Evolutionary conservation across 2,329 filamentous ascomycete species (phyloP).

Genomic region (Lasiodiplodia sp.): DNA sequence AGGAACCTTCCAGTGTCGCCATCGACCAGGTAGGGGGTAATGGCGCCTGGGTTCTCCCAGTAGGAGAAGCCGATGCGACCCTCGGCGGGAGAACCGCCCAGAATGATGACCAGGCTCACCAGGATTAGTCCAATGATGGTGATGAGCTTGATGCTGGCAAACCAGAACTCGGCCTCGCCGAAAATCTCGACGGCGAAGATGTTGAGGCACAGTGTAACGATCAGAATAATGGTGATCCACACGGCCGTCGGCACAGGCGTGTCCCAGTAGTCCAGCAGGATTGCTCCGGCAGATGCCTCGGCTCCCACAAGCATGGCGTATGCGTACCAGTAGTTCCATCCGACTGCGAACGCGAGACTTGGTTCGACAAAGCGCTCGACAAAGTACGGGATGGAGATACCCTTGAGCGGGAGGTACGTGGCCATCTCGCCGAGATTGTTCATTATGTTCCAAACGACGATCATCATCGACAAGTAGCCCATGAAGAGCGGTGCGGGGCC

Average conservation of each 20-base stretch:
- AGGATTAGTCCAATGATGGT: slow-evolving; percentile 56
- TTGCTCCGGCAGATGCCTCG: slow-evolving; percentile 48
- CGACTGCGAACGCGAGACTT: slow-evolving; percentile 9
- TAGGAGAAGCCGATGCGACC: slow-evolving; percentile 69
- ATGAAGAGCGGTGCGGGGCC: slow-evolving; percentile 37
- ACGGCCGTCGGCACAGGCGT: slow-evolving; percentile 16
- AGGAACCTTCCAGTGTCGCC: slow-evolving; percentile 59
- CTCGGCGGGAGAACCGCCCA: slow-evolving; percentile 60
- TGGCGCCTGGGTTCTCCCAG: slow-evolving; percentile 61
- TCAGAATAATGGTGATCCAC: slow-evolving; percentile 16
- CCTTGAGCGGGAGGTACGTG: slow-evolving; percentile 53
- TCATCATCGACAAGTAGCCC: slow-evolving; percentile 28
- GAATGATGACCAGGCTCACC: slow-evolving; percentile 37
- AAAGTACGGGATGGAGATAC: slow-evolving; percentile 79
- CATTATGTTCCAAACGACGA: slow-evolving; percentile 37
- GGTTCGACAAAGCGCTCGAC: slow-evolving; percentile 66
- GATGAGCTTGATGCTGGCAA: slow-evolving; percentile 53
- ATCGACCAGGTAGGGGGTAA: slow-evolving; percentile 67
- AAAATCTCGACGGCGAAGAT: slow-evolving; percentile 24
- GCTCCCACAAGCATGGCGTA: slow-evolving; percentile 38
- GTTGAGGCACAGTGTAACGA: slow-evolving; percentile 22
- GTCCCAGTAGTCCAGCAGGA: slow-evolving; percentile 53
- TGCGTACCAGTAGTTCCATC: slow-evolving; percentile 13
- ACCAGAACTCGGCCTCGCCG: slow-evolving; percentile 56
- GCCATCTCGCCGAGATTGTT: slow-evolving; percentile 37